Evolutionary conservation across 108 stramenopile genomes (phyloP), one percentile per base, ranked within the genome.

Genomic region (Cyclotella cryptica): DNA sequence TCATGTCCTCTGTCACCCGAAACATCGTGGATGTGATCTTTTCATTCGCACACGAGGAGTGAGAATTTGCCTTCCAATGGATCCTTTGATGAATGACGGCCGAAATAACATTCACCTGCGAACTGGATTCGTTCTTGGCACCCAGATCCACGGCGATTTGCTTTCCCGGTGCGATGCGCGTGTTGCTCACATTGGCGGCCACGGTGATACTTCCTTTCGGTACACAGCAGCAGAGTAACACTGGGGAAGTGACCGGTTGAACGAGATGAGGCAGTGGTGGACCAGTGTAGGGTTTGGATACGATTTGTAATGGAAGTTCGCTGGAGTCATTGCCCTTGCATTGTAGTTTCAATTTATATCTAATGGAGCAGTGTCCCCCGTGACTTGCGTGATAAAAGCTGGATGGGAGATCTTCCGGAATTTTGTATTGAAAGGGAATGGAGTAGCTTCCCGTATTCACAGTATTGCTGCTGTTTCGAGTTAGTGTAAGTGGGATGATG

Each of bases 361-460:
- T 13, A 0, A 61, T n/a, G 7, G 60, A 61, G 35, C 60, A 61
- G 35, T 61, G 60, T 12, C 60, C 60, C 2, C 60, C 60, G 14
- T 61, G 60, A 61, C 35, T 39, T 39, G 60, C 29, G 35, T 61
- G 35, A 61, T 61, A 35, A 61, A 61, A 61, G 19, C 60, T 61
- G 18, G 30, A 30, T 0, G 60, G 60, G 14, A 61, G 35, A 39
- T 61, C 60, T 35, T 61, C 60, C 9, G 60, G 60, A 12, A 61
- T 29, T 39, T 61, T 61, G 35, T 61, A 61, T 39, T 35, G 29
- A 61, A 61, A 61, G 15, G 60, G 60, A n/a, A 61, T 61, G 7
- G 13, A 11, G 19, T 61, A 61, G 19, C 60, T 61, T 12, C 60
- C 60, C 0, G 60, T 30, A 61, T 61, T 13, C 13, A 61, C 30